Percentiles rank a stretch among this genome's conserved stretches.
These are phyloP conservation scores for Aspergillus avenaceus DNA, from an alignment of 495 filamentous ascomycete genomes.

Conservation along the genomic window DNA sequence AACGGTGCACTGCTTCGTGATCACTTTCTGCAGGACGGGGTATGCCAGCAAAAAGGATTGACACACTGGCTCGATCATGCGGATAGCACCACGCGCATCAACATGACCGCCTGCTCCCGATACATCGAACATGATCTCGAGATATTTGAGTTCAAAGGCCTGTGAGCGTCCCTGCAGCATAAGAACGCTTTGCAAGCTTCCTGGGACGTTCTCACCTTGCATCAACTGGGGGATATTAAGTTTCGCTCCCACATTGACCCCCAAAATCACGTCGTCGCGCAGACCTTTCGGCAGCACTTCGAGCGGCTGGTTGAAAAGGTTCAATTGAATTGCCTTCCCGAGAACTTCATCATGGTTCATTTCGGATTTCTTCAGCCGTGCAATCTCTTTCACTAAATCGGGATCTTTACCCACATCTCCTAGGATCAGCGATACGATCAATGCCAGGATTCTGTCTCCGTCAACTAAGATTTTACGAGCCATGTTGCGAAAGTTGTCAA, in stretches of 20 bases:
- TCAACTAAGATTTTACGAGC: not conserved
- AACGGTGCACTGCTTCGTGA: not conserved
- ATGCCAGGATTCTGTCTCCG: not conserved
- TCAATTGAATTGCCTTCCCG: not conserved
- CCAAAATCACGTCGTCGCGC: conserved; percentile 24
- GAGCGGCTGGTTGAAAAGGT: not conserved
- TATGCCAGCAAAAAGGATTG: not conserved
- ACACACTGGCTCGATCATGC: conserved; percentile 4
- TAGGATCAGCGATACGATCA: not conserved
- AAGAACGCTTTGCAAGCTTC: conserved; percentile 3
- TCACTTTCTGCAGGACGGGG: not conserved
- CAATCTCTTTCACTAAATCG: not conserved
- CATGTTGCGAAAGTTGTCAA: not conserved
- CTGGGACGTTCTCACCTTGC: conserved; percentile 31
- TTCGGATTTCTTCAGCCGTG: not conserved
- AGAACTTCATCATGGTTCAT: not conserved
- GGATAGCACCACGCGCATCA: conserved; percentile 1
- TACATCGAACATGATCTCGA: conserved; percentile 5
- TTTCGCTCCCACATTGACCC: conserved; percentile 35
- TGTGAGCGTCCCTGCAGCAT: not conserved
- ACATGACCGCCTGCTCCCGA: not conserved
- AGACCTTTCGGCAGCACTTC: not conserved
- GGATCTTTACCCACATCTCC: conserved; percentile 1
- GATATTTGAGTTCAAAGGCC: conserved; percentile 3
- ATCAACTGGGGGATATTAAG: conserved; percentile 36